Evolutionary conservation across 2,329 filamentous ascomycete genomes (phyloP).

Genomic region (Aspergillus terreus): DNA sequence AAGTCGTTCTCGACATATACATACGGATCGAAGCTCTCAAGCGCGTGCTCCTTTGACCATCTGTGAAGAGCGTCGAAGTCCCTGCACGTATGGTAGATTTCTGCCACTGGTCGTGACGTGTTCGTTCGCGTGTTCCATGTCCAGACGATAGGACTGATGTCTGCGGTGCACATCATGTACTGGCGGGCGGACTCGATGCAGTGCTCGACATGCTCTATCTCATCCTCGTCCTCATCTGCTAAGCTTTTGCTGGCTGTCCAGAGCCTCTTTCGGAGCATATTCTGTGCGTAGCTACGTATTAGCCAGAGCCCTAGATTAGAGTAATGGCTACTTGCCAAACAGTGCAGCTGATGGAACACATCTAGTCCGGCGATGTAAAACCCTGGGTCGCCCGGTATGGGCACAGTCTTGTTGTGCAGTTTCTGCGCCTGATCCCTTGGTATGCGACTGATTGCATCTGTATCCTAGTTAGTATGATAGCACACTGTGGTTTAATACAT

Average conservation of each 20-base stretch:
- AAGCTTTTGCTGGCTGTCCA: neutral
- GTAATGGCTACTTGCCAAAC: neutral
- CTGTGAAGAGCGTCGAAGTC: neutral
- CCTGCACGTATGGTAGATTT: neutral
- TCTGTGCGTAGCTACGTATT: neutral
- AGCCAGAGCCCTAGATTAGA: neutral
- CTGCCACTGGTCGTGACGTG: neutral
- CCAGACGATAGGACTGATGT: neutral
- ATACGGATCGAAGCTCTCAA: neutral
- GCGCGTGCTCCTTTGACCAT: neutral
- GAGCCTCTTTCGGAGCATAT: neutral
- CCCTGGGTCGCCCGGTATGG: neutral
- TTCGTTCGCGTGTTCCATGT: neutral
- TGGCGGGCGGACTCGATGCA: neutral
- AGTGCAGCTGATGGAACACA: neutral
- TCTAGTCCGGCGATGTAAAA: neutral
- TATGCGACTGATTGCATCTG: neutral
- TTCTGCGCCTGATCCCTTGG: neutral
- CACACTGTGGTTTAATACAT: neutral
- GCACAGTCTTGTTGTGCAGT: neutral
- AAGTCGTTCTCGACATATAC: neutral
- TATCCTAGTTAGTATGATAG: neutral
- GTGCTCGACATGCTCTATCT: neutral
- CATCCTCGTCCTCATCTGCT: neutral
- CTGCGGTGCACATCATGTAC: neutral